phyloP scores from a whole-genome alignment of 1,139 yeast genomes.

The Blastobotrys ciferrii region DNA sequence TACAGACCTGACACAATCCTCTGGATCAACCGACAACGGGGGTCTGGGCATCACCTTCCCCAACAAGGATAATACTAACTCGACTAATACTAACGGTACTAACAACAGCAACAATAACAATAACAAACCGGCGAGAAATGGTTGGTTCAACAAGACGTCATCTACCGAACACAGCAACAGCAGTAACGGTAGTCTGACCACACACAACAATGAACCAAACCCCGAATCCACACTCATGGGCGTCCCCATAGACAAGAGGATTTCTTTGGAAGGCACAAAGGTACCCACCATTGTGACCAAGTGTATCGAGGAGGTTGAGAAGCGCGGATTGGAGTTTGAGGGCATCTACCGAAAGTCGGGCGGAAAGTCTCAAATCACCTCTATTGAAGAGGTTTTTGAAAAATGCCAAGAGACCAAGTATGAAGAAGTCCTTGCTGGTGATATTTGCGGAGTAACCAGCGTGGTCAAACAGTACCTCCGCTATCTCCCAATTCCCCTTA shows the following conservation, averaged over 20 bases:
- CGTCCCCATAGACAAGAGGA: constrained; percentile 28
- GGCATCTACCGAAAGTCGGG: constrained; percentile 94
- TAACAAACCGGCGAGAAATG: constrained; percentile 12
- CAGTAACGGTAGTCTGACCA: constrained; percentile 5
- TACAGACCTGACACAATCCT: constrained; percentile 18
- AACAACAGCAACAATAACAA: constrained; percentile 8
- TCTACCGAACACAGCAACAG: constrained; percentile 12
- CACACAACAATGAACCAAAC: background rate
- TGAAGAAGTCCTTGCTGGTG: constrained; percentile 55
- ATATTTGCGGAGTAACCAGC: constrained; percentile 83
- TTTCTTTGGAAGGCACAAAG: constrained; percentile 55
- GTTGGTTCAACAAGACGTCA: constrained; percentile 19
- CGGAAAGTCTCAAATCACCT: constrained; percentile 70
- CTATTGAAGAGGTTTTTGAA: constrained; percentile 46
- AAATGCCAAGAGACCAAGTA: constrained; percentile 26
- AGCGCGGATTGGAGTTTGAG: constrained; percentile 67
- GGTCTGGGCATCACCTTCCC: constrained; percentile 26
- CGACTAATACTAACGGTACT: constrained; percentile 1
- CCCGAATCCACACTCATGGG: constrained; percentile 27
- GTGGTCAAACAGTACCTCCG: constrained; percentile 85
- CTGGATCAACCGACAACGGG: constrained; percentile 15
- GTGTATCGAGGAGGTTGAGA: constrained; percentile 78
- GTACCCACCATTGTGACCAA: constrained; percentile 72
- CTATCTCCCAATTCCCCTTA: constrained; percentile 79
- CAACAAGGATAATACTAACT: constrained; percentile 6